Percentiles rank a stretch among this genome's conserved stretches.
phyloP scores from a whole-genome alignment of 768 basidiomycete species.

The Gautieria morchelliformis region DNA sequence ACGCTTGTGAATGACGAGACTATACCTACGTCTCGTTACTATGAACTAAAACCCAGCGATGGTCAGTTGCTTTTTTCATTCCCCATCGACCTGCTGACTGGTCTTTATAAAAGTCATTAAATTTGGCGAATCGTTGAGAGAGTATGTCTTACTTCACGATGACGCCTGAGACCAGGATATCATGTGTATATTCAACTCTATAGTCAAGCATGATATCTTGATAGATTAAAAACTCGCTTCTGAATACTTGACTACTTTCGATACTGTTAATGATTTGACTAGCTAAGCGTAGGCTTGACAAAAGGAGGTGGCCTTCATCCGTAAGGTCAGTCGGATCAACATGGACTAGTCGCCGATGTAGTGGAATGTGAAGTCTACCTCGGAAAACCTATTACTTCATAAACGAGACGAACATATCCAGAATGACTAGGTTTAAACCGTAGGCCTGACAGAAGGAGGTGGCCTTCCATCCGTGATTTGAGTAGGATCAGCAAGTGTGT shows the following conservation, averaged over 20 bases:
- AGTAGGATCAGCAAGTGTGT: conserved; percentile 32
- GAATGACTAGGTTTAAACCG: too few species aligned
- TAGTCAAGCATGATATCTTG: not conserved
- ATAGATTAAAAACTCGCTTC: too few species aligned
- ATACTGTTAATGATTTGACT: too few species aligned
- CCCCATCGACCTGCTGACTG: not conserved
- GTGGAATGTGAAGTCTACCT: too few species aligned
- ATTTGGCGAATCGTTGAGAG: conserved; percentile 70
- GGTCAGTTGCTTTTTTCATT: conserved; percentile 37
- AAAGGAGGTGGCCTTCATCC: too few species aligned
- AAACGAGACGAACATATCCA: too few species aligned
- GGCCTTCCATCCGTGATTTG: conserved; percentile 29
- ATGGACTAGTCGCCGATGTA: too few species aligned
- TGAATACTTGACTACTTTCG: too few species aligned
- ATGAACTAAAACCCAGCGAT: conserved; percentile 71
- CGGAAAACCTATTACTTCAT: too few species aligned
- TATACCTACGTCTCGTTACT: conserved; percentile 81
- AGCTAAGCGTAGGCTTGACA: too few species aligned
- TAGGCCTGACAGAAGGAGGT: conserved; percentile 11
- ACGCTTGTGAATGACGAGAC: conserved; percentile 83
- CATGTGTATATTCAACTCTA: not conserved
- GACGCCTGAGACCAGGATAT: conserved; percentile 37
- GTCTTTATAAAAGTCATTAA: conserved; percentile 53
- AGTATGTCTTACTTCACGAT: conserved; percentile 82
- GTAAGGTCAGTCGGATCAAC: too few species aligned